Base-by-base conservation (phyloP, 192 early-diverging fungal genomes). In the Allomyces macrogynus region DNA sequence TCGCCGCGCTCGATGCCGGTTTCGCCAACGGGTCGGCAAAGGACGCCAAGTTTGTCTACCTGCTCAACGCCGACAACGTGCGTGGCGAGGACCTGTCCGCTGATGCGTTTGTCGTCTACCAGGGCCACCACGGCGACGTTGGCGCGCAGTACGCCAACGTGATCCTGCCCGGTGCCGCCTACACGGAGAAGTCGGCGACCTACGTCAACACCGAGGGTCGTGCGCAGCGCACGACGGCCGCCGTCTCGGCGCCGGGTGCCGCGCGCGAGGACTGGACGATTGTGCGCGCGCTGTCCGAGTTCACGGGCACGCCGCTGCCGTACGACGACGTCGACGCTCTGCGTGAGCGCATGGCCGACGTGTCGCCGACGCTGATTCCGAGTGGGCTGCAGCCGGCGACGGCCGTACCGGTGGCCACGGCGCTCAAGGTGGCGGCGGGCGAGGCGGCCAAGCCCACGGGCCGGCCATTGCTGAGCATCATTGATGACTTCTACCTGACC, bases 231-330 rank as follows among this genome's bases (percentile, higher is more conserved):
- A 93, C 95, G 20, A 89, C 93, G 62, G 89, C 91, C 25, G 90
- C 93, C 12, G 93, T 98, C 23, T 81, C 84, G 16, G n/a, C 63
- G 65, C 91, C 92, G 10, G 86, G 79, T 22, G 88, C 83, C 42
- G 89, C 95, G 10, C 91, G 95, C 63, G 93, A 96, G 67, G 95
- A 99, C 80, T 99, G 95, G 95, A 95, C 94, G 86, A 93, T 99
- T 64, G 79, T 99, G 61, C 90, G 95, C 57, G 95, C 95, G 7
- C 75, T 99, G 40, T 92, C 92, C 5, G 92, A 99, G 75, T 78
- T 91, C n/a, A 78, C 84, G 32, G 93, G 91, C 0, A 74, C 83
- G 18, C 74, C 87, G 8, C 76, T 99, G 32, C 86, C 92, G 23
- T 99, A 99, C 71, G 91, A 99, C 68, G 89, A 95, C 69, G 71